Percentiles rank a stretch among this genome's conserved stretches.
phyloP scores from a whole-genome alignment of 1,139 yeast species.

The Saccharomyces hybrid region DNA sequence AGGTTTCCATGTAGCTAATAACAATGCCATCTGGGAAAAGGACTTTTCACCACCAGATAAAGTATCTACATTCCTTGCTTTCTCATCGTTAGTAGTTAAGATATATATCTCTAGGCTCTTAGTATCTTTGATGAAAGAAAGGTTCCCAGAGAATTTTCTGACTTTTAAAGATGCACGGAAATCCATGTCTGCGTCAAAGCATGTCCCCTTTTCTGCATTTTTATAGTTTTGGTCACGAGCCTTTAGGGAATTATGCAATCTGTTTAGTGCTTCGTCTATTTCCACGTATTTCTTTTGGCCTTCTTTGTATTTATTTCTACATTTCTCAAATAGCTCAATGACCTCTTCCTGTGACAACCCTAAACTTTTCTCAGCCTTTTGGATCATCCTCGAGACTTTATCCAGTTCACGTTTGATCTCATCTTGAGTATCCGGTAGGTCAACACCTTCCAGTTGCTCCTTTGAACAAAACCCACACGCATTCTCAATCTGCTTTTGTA shows the following conservation, averaged over 20 bases:
- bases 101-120: constrained; percentile 50
- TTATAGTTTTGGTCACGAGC: constrained; percentile 46
- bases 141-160: constrained; percentile 70
- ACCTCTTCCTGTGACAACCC: constrained; percentile 42
- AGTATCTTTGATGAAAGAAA: constrained; percentile 52
- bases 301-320: constrained; percentile 32
- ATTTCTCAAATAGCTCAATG: constrained; percentile 32
- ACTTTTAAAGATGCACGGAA: constrained; percentile 54
- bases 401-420: constrained; percentile 34
- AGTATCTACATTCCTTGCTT: constrained; percentile 66
- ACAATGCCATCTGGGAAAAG: constrained; percentile 80
- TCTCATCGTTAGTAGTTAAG: constrained; percentile 48
- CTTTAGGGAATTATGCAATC: constrained; percentile 36
- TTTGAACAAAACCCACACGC: constrained; percentile 33
- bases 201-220: constrained; percentile 39
- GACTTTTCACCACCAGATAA: constrained; percentile 97
- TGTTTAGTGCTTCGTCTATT: constrained; percentile 29
- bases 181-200: constrained; percentile 41
- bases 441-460: constrained; percentile 31
- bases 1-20: constrained; percentile 86
- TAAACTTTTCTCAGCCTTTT: constrained; percentile 35
- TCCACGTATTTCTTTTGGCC: constrained; percentile 33
- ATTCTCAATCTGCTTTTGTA: constrained; percentile 26
- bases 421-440: constrained; percentile 30
- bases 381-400: constrained; percentile 31